Conservation (phyloP, 2,329 filamentous ascomycete genomes). For the Thielaviopsis populi region DNA sequence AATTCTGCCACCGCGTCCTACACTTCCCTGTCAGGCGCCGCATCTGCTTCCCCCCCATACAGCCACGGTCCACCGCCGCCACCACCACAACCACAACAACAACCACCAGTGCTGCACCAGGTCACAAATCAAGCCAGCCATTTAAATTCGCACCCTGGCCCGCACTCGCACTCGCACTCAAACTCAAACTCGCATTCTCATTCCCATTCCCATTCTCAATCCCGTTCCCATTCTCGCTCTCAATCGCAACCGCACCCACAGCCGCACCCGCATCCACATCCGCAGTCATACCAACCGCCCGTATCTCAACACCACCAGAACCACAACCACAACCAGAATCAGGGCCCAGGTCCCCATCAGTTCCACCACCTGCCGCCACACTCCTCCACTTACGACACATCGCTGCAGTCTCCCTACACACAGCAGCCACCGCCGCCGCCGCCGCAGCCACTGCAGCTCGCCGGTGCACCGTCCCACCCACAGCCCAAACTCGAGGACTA, state of each 20-base stretch:
- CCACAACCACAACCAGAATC: background rate
- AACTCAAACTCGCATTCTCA: slow-evolving; percentile 9
- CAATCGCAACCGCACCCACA: slow-evolving; percentile 13
- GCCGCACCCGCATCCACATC: slow-evolving; percentile 17
- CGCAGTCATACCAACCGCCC: slow-evolving; percentile 12
- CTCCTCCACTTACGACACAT: slow-evolving; percentile 16
- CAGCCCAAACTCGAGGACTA: slow-evolving; percentile 5
- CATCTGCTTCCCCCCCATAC: slow-evolving; percentile 5
- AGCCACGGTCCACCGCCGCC: background rate
- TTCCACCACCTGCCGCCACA: background rate
- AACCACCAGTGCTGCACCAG: too few relatives aligned
- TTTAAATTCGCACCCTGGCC: background rate
- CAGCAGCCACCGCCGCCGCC: slow-evolving; percentile 18
- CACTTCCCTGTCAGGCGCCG: slow-evolving; percentile 11
- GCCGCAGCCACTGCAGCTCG: slow-evolving; percentile 16
- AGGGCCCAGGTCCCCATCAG: too few relatives aligned
- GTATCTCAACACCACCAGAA: background rate
- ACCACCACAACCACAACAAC: too few relatives aligned
- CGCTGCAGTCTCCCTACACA: slow-evolving; percentile 18
- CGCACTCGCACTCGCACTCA: background rate
- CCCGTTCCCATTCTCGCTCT: slow-evolving; percentile 10
- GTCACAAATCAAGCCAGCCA: background rate
- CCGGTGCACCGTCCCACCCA: slow-evolving; percentile 6
- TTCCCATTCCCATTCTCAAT: background rate
- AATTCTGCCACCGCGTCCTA: slow-evolving; percentile 11